Base-by-base conservation (phyloP, 306 rosid genomes). In the Corylus heterophylla region DNA sequence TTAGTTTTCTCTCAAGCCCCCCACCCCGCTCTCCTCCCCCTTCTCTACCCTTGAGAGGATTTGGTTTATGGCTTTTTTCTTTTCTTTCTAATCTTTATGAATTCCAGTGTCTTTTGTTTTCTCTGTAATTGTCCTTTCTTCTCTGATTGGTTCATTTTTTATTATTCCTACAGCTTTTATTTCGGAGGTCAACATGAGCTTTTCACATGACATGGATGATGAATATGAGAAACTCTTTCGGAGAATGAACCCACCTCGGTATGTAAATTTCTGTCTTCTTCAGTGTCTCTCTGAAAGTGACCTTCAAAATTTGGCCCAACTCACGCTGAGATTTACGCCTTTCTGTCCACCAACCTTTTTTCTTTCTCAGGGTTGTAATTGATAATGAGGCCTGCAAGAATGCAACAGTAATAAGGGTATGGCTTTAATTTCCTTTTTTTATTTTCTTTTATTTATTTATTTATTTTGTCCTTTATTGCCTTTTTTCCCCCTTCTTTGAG, bases 221-320 rank as follows among this genome's bases (percentile, higher is more conserved):
- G 98, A 94, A 66, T 94, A 89, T 83, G 95, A 84, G 83, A 94
- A 94, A 81, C 92, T 94, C 77, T 87, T 93, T 82, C 79, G 95
- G 79, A 85, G 98, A 89, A 73, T 94, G 97, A 91, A 94, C 83
- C 97, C 97, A 63, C 98, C 98, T 42, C 88, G 92, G 94, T 90
- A 66, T 76, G 62, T 9, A 68, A 47, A 29, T 63, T 76, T 82
- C 68, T 63, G 20, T 68, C 74, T 51, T 69, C 67, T 85, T 79
- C 81, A 39, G 62, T 59, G 56, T 27, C 64, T 11, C 64, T 11
- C 39, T 71, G 81, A 48, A 73, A 82, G 58, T 4, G 54, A 42
- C 55, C 31, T 9, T 42, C 52, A 42, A 14, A 31, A 22, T 80
- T 69, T 54, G 42, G 67, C 39, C 45, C 1, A 25, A 17, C 20